These are phyloP conservation scores for Colletotrichum cordylinicola DNA, from an alignment of 2,329 filamentous ascomycete genomes.

Conservation along the genomic window DNA sequence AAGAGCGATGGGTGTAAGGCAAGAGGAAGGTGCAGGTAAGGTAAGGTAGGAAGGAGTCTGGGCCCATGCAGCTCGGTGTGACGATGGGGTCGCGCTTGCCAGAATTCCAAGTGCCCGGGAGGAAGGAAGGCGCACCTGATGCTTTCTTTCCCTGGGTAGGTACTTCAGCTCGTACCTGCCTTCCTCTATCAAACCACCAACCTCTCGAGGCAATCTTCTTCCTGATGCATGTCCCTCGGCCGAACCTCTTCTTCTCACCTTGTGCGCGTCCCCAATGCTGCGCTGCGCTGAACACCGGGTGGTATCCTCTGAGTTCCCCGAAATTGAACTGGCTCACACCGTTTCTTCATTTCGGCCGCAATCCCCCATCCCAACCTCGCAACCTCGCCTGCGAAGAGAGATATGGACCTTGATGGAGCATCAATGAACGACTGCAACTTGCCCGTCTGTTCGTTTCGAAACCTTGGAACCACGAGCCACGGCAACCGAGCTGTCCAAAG, in stretches of 20 bases:
- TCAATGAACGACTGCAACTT: neutral
- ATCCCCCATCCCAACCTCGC: neutral
- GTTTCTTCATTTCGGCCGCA: neutral
- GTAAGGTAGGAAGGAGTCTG: neutral
- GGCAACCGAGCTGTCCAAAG: neutral
- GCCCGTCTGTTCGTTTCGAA: neutral
- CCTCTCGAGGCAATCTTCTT: neutral
- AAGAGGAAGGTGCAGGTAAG: neutral
- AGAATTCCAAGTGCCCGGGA: neutral
- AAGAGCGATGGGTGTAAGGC: neutral
- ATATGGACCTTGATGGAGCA: neutral
- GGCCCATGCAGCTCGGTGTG: neutral
- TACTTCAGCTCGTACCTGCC: neutral
- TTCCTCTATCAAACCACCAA: neutral
- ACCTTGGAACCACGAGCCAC: neutral
- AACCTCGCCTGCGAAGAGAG: neutral
- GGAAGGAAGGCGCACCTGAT: neutral
- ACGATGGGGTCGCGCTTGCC: neutral
- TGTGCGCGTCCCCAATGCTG: neutral
- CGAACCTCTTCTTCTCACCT: neutral
- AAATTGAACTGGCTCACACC: neutral
- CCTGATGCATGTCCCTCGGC: neutral
- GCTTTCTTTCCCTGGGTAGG: neutral
- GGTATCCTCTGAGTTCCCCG: neutral
- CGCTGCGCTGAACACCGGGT: neutral